Evolutionary conservation across 495 filamentous ascomycete genomes (phyloP), one percentile per base, ranked within the genome.

Genomic region (Pyrenula massariospora): DNA sequence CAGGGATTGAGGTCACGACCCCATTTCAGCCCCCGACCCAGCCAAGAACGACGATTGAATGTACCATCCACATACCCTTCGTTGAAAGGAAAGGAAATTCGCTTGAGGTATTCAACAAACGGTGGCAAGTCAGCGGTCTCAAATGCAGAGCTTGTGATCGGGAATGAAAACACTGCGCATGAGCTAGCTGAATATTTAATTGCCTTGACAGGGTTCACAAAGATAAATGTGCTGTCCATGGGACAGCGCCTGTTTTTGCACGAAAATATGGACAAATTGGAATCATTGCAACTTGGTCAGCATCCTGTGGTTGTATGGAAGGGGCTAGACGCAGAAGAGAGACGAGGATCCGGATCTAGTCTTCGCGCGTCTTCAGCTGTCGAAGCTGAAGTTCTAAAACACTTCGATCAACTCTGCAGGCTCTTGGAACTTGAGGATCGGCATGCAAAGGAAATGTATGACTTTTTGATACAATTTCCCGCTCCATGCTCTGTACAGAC

Each of bases 321-420:
- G 57, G 64, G 69, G 19, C 65, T 70, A 22, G 72, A 75, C 59
- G 65, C 68, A 12, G 64, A 72, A 22, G 68, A 52, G 22, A 71
- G 23, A 51, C 31, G 31, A 8, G 31, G 31, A 42, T 42, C 31
- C 15, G 31, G 31, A 42, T 42, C 31, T 42, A 42, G 31, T 15
- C 63, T 12, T 51, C 64, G 5, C 57, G 60, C 52, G 52, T 52
- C 58, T 25, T 69, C 73, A 12, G 70, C 70, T 12, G 75, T 91
- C 8, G 87, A 95, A 59, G 72, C 75, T 12, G 88, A 91, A 58
- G 83, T 97, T 21, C 69, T 95, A 56, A 81, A 84, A 56, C 88
- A 95, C 68, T 95, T 96, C 65, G 81, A 89, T 55, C 83, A 91
- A 56, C 70, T 98, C 10, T 95, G 92, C 74, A 79, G 82, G 19